phyloP scores from a whole-genome alignment of 2,329 filamentous ascomycete genomes.

The Xylaria sp. region DNA sequence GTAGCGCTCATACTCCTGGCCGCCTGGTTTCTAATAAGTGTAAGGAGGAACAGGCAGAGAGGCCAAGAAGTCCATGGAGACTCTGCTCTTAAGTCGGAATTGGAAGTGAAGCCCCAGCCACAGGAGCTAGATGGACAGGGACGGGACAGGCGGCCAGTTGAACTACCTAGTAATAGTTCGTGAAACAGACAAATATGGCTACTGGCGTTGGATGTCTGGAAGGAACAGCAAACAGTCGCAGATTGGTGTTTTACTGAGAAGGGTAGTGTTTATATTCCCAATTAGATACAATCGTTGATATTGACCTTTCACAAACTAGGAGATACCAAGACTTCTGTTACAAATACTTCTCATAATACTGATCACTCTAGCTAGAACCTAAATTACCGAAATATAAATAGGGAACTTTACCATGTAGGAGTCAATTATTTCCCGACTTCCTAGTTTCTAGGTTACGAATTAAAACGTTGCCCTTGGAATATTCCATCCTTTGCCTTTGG shows the following conservation, averaged over 20 bases:
- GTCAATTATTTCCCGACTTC: too few relatives aligned
- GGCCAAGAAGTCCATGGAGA: slow-evolving; percentile 22
- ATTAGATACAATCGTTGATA: background rate
- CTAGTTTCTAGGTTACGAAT: too few relatives aligned
- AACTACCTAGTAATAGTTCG: slow-evolving; percentile 3
- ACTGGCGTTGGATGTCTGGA: background rate
- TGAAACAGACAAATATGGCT: background rate
- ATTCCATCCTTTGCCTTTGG: too few relatives aligned
- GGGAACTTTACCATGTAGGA: too few relatives aligned
- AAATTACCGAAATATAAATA: too few relatives aligned
- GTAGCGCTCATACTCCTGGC: background rate
- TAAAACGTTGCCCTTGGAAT: too few relatives aligned
- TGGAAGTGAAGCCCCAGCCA: slow-evolving; percentile 2
- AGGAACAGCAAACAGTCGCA: background rate
- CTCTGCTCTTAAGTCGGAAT: slow-evolving; percentile 21
- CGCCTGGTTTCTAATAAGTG: background rate
- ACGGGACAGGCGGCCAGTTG: background rate
- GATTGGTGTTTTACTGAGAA: background rate
- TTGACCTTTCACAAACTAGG: too few relatives aligned
- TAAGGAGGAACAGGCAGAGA: background rate
- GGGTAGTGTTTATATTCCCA: background rate
- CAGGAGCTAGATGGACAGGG: slow-evolving; percentile 15
- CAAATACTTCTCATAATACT: too few relatives aligned
- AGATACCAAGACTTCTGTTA: too few relatives aligned
- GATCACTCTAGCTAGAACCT: too few relatives aligned